Base-by-base conservation (phyloP, 192 early-diverging fungal genomes). In the Gaertneriomyces semiglobifer region DNA sequence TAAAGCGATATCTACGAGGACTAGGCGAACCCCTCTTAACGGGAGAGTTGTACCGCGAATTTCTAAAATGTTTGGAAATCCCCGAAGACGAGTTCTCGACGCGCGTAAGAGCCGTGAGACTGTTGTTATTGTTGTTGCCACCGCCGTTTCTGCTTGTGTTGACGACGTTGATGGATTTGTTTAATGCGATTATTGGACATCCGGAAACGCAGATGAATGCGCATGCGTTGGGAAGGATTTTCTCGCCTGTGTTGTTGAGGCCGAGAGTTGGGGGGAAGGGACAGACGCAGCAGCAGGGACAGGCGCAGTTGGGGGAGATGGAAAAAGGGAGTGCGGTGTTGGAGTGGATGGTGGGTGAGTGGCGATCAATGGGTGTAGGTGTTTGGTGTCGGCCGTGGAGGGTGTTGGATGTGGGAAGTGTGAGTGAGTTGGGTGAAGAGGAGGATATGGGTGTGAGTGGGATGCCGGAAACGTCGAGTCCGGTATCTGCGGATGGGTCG, bases 1-100 rank as follows among this genome's bases (percentile, higher is more conserved):
- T 84, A 6, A 84, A 84, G 59, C 63, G 70, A 41, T 84, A 77
- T 62, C 47, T 81, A 4, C 58, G 82, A 41, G 64, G 57, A 9
- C 53, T 84, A 10, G 79, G 77, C 14, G 82, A 84, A 56, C 82
- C 82, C 10, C 55, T 84, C 20, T 58, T 84, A 6, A 77, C 82
- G 4, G 66, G 60, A 0, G 73, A 77, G 40, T 57, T 84, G 44
- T 77, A 81, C 53, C 71, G 68, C 2, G 73, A 62, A 18, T 84
- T 80, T 59, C 43, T 84, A 56, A 69, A 72, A 59, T 72, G 65
- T 42, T 60, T 56, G 78, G 81, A 83, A 43, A 60, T 83, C 38
- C 77, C 77, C 16, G 66, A 67, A 7, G 76, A 83, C 40, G 46
- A 53, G 1, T 74, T 73, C 5, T 33, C 25, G 25, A 55, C 63